Conservation (phyloP, 371 early-diverging fungal species). For the Haplosporangium sp. region DNA sequence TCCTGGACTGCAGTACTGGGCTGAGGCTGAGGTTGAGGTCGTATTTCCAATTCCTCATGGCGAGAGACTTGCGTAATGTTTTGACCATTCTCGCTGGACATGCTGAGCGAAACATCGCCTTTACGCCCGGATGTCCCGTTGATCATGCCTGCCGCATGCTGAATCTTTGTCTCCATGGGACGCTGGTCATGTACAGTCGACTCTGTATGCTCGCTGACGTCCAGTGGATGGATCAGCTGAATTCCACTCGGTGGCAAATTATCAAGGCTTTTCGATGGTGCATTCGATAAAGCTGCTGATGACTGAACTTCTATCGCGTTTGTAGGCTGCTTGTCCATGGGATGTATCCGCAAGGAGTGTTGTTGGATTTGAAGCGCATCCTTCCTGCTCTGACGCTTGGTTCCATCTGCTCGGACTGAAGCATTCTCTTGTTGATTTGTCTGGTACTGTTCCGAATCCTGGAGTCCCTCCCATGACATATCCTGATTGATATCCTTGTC, state of each 20-base stretch:
- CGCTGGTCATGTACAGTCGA: not conserved
- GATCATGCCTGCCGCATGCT: no score
- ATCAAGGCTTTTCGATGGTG: conserved; percentile 1
- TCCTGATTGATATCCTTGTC: not conserved
- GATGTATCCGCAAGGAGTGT: conserved; percentile 26
- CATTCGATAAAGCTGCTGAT: conserved; percentile 1
- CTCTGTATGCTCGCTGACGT: conserved; percentile 3
- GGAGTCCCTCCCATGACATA: conserved; percentile 10
- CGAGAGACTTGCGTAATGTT: no score
- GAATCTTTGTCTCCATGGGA: not conserved
- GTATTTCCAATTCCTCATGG: no score
- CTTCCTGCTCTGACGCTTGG: not conserved
- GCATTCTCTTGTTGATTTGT: not conserved
- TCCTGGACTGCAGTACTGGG: not conserved
- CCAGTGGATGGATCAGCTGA: conserved; percentile 31
- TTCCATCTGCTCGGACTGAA: not conserved
- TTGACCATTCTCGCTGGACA: not conserved
- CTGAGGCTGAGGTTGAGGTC: not conserved
- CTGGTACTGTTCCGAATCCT: not conserved
- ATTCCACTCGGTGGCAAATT: not conserved
- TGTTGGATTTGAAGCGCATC: not conserved
- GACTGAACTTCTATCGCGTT: not conserved
- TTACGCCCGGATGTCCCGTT: no score
- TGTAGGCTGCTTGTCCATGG: conserved; percentile 24
- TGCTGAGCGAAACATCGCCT: not conserved